Percentiles rank a stretch among this genome's conserved stretches.
These are phyloP conservation scores for Stentor roeselii DNA, from an alignment of 73 alveolate species.

Conservation along the genomic window DNA sequence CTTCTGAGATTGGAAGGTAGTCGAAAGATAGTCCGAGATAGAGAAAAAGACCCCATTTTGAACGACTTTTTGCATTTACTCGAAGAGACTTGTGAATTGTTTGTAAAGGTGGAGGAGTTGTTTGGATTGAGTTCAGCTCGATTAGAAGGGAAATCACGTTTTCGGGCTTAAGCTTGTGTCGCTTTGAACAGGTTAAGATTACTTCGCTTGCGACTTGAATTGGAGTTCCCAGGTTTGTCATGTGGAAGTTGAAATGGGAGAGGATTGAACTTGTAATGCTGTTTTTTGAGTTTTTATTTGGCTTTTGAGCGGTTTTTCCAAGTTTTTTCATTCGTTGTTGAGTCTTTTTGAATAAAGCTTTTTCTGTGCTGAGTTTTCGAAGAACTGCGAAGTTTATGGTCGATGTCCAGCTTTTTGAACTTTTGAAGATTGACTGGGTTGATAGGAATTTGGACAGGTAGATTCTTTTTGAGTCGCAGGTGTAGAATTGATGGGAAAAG, in stretches of 20 bases:
- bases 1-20: not conserved
- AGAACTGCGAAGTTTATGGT: not conserved
- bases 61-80: not conserved
- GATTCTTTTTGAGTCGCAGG: not conserved
- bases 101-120: not conserved
- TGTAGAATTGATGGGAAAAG: constrained; percentile 4
- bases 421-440: not conserved
- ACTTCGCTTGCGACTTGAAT: not conserved
- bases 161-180: not conserved
- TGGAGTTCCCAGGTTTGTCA: not conserved
- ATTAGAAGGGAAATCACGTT: not conserved
- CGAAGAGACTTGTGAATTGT: not conserved
- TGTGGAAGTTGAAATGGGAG: not conserved
- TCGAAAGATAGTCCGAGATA: constrained; percentile 14
- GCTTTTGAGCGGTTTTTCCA: not conserved
- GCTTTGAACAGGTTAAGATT: not conserved
- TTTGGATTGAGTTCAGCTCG: not conserved
- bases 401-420: not conserved
- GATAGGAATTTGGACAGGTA: constrained; percentile 2
- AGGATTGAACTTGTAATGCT: not conserved
- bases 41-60: not conserved
- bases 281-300: not conserved
- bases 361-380: constrained; percentile 6
- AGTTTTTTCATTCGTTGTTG: not conserved
- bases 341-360: not conserved